Evolutionary conservation across 2,329 filamentous ascomycete genomes (phyloP), one percentile per base, ranked within the genome.

Genomic region (Dactylellina parvicollis): DNA sequence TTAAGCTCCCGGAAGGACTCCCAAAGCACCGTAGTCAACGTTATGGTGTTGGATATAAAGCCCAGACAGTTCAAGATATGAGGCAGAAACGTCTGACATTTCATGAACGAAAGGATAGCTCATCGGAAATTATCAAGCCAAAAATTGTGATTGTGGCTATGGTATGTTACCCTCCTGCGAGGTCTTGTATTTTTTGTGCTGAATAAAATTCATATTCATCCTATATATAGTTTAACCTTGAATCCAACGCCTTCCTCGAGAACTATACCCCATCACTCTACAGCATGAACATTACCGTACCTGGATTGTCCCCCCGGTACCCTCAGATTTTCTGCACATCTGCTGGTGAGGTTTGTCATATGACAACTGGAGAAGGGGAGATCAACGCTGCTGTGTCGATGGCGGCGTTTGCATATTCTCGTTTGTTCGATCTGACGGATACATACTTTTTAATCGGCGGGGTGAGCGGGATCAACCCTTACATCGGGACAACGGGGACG

Each of bases 391-490:
- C 90, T 0, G 81, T 85, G 4, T 88, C 88, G 0, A 84, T 90
- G 72, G 84, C 84, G 49, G 86, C 90, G 0, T 82, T 92, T 8
- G 82, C 86, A n/a, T 83, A 88, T 12, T 89, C 87, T 0, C 79
- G 82, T 1, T 78, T 81, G 9, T 91, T 92, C 79, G 84, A 92
- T 80, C 83, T 92, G 10, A 84, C 81, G 1, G 80, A 83, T 50
- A 89, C 90, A 0, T 92, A 92, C 81, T 91, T 92, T 80, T 80
- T 92, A 66, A 80, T 91, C 28, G 87, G 85, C 0, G 90, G 90
- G 1, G 92, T 93, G 74, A 90, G 87, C 1, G 90, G 90, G n/a
- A 84, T 91, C 44, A 92, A 87, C 79, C 90, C 90, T 0, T 86
- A 88, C 73, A 81, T 86, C 24, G 87, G 85, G 20, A 91, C 90